Percentiles rank a stretch among this genome's conserved stretches.
These are phyloP conservation scores for Penstemon davidsonii DNA, from an alignment of 257 asterid species.

Conservation along the genomic window DNA sequence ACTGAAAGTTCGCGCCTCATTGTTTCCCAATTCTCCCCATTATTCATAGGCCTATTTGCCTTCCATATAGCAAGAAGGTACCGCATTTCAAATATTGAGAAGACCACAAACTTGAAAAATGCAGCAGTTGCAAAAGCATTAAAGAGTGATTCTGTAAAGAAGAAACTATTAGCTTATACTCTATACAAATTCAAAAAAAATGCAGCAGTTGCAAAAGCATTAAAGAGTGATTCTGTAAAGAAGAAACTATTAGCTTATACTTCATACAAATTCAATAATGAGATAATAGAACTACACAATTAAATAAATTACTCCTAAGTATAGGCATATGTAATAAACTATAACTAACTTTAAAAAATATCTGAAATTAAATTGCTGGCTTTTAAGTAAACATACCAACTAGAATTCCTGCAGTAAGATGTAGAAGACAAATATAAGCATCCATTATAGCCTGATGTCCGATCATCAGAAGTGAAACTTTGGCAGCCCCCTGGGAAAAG, in stretches of 20 bases:
- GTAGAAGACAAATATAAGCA: conserved; percentile 94
- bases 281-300: conserved; percentile 3
- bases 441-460: conserved; percentile 99
- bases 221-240: conserved; percentile 82
- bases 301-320: not conserved
- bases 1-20: conserved; percentile 96
- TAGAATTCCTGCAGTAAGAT: conserved; percentile 96
- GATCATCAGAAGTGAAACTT: conserved; percentile 90
- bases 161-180: conserved; percentile 20
- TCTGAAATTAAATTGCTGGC: not conserved
- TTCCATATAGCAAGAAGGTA: conserved; percentile 98
- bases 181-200: too few species aligned
- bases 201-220: conserved; percentile 98
- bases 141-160: conserved; percentile 78
- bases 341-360: not conserved
- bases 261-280: too few species aligned
- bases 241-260: conserved; percentile 23
- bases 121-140: conserved; percentile 99
- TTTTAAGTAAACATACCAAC: conserved; percentile 62
- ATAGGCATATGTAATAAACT: not conserved
- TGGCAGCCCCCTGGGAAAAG: conserved; percentile 86
- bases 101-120: conserved; percentile 96
- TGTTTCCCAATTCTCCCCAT: conserved; percentile 91
- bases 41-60: conserved; percentile 73
- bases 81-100: conserved; percentile 97